Evolutionary conservation across 176 grass and related monocot species (phyloP), one percentile per base, ranked within the genome.

Genomic region (Eleusine coracana): DNA sequence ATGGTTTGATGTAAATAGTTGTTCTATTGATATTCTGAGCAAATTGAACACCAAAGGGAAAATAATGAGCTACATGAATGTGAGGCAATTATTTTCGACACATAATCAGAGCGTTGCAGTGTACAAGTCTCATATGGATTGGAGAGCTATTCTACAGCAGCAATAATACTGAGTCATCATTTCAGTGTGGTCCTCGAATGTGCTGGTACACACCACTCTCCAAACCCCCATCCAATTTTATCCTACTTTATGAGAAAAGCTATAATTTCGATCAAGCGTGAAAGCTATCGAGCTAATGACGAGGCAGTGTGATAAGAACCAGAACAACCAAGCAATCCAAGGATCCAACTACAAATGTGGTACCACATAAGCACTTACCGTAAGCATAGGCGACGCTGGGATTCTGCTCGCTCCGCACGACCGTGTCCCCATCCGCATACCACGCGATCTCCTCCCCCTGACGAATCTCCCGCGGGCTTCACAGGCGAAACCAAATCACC

Each of bases 381-480:
- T 99, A 99, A 28, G 93, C 97, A 83, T 96, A 99, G 48, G 85
- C 93, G 65, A 99, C 73, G 27, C 44, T 92, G 69, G 93, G 87
- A 61, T 94, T 90, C 85, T 99, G 88, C 78, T 99, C 97, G 48
- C 93, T 99, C 37, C 97, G 73, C 63, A 96, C 88, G n/a, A 99
- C 89, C 1, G 93, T 99, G 79, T 96, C 97, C 46, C 97, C 93
- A 69, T 99, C 97, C 23, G 97, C 93, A 21, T 99, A 99, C 97
- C 97, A 99, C 6, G 97, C 93, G 11, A 99, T 86, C 86, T 99
- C 97, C 90, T 99, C 93, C 51, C 97, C 97, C 66, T 91, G 97
- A 46, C 93, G 93, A 92, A 99, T 99, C 86, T 99, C 97, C 75
- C 93, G 91, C 16, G 85, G 97, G 86, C 97, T 99, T 87, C 78